Conservation (phyloP, 2,329 filamentous ascomycete genomes). For the Colletotrichum zoysiae region DNA sequence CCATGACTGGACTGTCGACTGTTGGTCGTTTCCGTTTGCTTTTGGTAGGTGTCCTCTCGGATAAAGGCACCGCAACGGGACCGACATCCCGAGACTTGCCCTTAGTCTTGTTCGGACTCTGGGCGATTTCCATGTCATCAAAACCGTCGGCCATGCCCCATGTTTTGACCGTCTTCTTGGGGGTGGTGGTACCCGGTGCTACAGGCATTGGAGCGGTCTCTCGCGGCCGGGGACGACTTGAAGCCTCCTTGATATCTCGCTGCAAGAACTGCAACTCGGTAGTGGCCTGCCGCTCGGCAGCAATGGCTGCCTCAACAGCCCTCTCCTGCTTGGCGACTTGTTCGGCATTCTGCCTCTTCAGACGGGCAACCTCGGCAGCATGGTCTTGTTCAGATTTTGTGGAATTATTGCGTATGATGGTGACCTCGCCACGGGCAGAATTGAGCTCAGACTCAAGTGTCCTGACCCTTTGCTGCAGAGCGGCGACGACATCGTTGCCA, state of each 20-base stretch:
- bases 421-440: slow-evolving; percentile 77
- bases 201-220: slow-evolving; percentile 49
- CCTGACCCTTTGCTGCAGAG: slow-evolving; percentile 65
- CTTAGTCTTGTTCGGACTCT: slow-evolving; percentile 66
- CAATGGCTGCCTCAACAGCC: slow-evolving; percentile 73
- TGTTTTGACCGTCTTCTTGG: slow-evolving; percentile 68
- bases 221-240: slow-evolving; percentile 61
- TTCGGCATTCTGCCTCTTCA: slow-evolving; percentile 74
- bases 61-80: slow-evolving; percentile 58
- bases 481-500: slow-evolving; percentile 55
- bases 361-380: slow-evolving; percentile 70
- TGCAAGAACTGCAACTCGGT: slow-evolving; percentile 81
- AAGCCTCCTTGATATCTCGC: slow-evolving; percentile 75
- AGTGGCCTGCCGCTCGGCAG: slow-evolving; percentile 73
- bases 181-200: slow-evolving; percentile 59
- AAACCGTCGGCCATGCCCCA: slow-evolving; percentile 80
- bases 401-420: slow-evolving; percentile 80
- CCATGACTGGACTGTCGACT: slow-evolving; percentile 75
- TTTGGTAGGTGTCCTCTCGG: slow-evolving; percentile 73
- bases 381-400: slow-evolving; percentile 72
- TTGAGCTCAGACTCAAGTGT: slow-evolving; percentile 68
- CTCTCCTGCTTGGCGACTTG: slow-evolving; percentile 73
- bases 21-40: slow-evolving; percentile 77
- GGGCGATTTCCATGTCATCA: slow-evolving; percentile 72
- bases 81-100: slow-evolving; percentile 56